Evolutionary conservation across 1,284 basidiomycete genomes (phyloP).

Genomic region (Singerocomus inundabilis): DNA sequence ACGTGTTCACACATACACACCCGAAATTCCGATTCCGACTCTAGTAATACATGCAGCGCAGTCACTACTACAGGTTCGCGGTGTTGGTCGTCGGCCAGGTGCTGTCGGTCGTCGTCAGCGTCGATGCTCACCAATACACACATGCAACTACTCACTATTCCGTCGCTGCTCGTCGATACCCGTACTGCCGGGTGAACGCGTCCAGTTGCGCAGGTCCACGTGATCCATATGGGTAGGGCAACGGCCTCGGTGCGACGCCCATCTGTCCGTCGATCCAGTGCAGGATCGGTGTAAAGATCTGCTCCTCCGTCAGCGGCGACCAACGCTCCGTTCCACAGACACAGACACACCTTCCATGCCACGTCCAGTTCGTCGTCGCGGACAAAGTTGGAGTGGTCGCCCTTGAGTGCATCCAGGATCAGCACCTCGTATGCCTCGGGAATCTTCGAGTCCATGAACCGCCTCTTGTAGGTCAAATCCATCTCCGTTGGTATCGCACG

Average conservation of each 20-base stretch:
- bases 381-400: constrained; percentile 91
- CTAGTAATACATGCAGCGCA: no score
- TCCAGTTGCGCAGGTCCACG: constrained; percentile 88
- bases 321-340: constrained; percentile 3
- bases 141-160: constrained; percentile 77
- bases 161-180: constrained; percentile 68
- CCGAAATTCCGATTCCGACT: no score
- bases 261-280: constrained; percentile 87
- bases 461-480: constrained; percentile 94
- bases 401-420: constrained; percentile 86
- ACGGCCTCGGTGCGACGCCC: constrained; percentile 61
- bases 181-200: constrained; percentile 71
- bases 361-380: constrained; percentile 93
- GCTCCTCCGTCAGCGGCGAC: constrained; percentile 10
- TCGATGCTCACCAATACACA: no score
- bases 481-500: constrained; percentile 92
- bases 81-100: constrained; percentile 26
- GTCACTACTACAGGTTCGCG: constrained; percentile 24
- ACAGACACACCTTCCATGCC: constrained; percentile 85
- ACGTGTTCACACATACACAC: no score
- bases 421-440: constrained; percentile 94
- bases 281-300: constrained; percentile 94
- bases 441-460: constrained; percentile 85
- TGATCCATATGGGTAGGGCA: constrained; percentile 86
- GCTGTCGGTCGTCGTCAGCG: constrained; percentile 12